These are phyloP conservation scores for Rhytidiadelphus loreus DNA, from an alignment of 225 moss, liverwort and hornwort genomes.

Conservation along the genomic window DNA sequence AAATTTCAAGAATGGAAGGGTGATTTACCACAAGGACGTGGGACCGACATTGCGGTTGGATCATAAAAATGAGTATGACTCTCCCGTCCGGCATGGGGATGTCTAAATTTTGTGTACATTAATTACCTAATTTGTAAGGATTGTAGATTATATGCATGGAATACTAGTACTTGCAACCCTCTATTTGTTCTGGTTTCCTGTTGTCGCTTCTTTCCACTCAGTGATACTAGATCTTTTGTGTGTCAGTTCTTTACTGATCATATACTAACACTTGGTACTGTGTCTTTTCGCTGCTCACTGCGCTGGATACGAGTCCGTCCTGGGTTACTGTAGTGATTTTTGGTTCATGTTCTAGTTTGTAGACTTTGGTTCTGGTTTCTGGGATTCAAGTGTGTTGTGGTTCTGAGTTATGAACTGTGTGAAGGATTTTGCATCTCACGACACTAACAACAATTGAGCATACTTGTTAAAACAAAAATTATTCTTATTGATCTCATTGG, in stretches of 20 bases:
- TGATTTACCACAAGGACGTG: not conserved
- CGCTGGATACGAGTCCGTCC: not conserved
- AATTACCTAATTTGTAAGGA: not conserved
- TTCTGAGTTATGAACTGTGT: not conserved
- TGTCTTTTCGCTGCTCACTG: not conserved
- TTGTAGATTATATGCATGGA: not conserved
- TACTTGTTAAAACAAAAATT: not conserved
- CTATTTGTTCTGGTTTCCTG: not conserved
- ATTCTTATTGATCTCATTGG: not conserved
- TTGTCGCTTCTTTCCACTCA: not conserved
- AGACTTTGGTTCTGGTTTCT: not conserved
- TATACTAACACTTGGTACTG: not conserved
- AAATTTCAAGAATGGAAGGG: conserved; percentile 19
- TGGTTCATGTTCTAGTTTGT: not conserved
- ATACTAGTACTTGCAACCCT: not conserved
- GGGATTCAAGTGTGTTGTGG: not conserved
- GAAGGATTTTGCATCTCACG: not conserved
- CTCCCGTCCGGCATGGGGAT: not conserved
- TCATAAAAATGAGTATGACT: not conserved
- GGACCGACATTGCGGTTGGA: not conserved
- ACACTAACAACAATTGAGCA: not conserved
- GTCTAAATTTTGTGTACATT: not conserved
- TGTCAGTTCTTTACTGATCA: not conserved
- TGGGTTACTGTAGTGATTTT: not conserved
- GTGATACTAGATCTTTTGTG: not conserved